A percentile compares a stretch with the other conserved stretches of the same genome.
Evolutionary conservation across 495 filamentous ascomycete species (phyloP).

Genomic region (Neurospora sp.): DNA sequence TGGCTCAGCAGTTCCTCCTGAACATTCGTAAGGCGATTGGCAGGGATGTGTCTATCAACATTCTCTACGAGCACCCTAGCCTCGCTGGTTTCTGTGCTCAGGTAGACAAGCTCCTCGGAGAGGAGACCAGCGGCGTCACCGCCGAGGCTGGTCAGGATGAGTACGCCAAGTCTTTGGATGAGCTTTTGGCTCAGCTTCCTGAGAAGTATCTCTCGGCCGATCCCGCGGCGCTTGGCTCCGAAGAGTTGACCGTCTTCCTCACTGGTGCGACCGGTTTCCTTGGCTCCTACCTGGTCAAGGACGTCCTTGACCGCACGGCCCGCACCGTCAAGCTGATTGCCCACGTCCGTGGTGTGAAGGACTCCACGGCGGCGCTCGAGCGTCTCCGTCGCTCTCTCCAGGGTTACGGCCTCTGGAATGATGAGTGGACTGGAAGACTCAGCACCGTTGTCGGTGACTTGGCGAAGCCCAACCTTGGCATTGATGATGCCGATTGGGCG

Average conservation of each 20-base stretch:
- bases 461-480: slow-evolving; percentile 57
- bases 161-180: slow-evolving; percentile 51
- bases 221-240: slow-evolving; percentile 13
- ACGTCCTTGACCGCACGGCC: slow-evolving; percentile 53
- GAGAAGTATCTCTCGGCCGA: slow-evolving; percentile 31
- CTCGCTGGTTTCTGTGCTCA: slow-evolving; percentile 63
- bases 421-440: slow-evolving; percentile 54
- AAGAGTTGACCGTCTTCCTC: slow-evolving; percentile 57
- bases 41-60: slow-evolving; percentile 62
- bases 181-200: slow-evolving; percentile 25
- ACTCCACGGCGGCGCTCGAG: slow-evolving; percentile 35
- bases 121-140: slow-evolving; percentile 26
- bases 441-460: slow-evolving; percentile 64
- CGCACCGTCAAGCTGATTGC: slow-evolving; percentile 59
- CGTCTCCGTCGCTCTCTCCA: slow-evolving; percentile 45
- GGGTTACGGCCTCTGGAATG: slow-evolving; percentile 75
- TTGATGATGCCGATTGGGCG: slow-evolving; percentile 54
- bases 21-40: slow-evolving; percentile 53
- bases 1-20: slow-evolving; percentile 74
- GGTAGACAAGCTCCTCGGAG: slow-evolving; percentile 51
- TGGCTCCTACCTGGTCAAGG: slow-evolving; percentile 69
- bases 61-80: slow-evolving; percentile 67
- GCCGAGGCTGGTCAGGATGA: slow-evolving; percentile 50
- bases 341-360: slow-evolving; percentile 58
- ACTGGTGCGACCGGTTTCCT: slow-evolving; percentile 92